A percentile compares a stretch with the other conserved stretches of the same genome.
phyloP scores from a whole-genome alignment of 2,329 filamentous ascomycete genomes.

The Boeremia lycopersici region DNA sequence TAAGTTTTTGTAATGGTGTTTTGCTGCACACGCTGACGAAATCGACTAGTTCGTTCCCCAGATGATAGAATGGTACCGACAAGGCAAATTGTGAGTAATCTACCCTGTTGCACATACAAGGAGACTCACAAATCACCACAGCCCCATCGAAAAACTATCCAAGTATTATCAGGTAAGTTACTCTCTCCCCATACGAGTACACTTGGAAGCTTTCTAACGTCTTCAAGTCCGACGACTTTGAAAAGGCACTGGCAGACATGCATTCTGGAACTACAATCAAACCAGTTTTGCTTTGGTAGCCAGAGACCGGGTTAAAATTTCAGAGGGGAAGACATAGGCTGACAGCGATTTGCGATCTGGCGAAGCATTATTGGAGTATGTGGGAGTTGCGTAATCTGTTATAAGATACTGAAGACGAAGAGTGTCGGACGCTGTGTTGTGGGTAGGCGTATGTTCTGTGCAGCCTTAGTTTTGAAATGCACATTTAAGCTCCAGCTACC shows the following conservation, averaged over 20 bases:
- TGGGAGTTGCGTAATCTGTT: neutral
- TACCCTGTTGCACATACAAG: too few species aligned
- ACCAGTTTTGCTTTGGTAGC: conserved; percentile 50
- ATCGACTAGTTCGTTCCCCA: conserved; percentile 50
- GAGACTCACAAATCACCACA: neutral
- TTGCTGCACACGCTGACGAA: neutral
- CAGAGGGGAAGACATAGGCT: too few species aligned
- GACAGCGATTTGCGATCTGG: neutral
- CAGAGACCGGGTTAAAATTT: neutral
- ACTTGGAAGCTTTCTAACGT: neutral
- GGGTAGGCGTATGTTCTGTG: too few species aligned
- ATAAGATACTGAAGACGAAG: neutral
- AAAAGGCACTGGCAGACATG: conserved; percentile 52
- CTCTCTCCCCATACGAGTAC: too few species aligned
- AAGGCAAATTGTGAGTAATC: conserved; percentile 49
- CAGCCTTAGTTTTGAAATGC: too few species aligned
- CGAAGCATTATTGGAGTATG: neutral
- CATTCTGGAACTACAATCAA: conserved; percentile 49
- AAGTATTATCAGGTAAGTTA: conserved; percentile 6
- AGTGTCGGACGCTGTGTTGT: too few species aligned
- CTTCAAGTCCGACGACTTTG: conserved; percentile 47
- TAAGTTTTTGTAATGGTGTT: neutral
- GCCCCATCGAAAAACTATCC: conserved; percentile 10
- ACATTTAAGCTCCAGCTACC: too few species aligned
- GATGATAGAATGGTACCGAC: conserved; percentile 57